Percentiles rank a stretch among this genome's conserved stretches.
These are phyloP conservation scores for Acacia concinna DNA, from an alignment of 331 rosid genomes.

Conservation along the genomic window DNA sequence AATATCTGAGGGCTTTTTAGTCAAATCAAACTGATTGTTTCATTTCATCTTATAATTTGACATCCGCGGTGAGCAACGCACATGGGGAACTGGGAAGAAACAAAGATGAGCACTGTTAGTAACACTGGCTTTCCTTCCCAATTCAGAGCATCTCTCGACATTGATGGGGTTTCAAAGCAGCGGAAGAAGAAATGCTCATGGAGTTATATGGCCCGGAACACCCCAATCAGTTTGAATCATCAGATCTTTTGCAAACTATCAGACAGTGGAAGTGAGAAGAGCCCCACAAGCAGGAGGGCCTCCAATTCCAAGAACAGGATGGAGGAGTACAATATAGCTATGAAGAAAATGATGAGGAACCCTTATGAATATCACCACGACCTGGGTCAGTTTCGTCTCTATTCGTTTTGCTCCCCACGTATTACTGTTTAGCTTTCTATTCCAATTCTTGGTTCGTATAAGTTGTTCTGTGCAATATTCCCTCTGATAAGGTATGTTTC, in stretches of 20 bases:
- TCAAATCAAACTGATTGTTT: constrained; percentile 31
- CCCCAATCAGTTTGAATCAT: constrained; percentile 16
- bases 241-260: constrained; percentile 51
- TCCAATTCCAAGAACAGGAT: constrained; percentile 49
- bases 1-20: constrained; percentile 40
- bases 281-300: constrained; percentile 33
- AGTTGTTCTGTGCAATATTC: constrained; percentile 5
- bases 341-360: constrained; percentile 91
- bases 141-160: constrained; percentile 39
- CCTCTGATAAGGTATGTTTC: background rate
- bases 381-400: constrained; percentile 65
- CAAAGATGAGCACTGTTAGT: constrained; percentile 44
- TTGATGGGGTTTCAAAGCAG: constrained; percentile 23
- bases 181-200: constrained; percentile 26
- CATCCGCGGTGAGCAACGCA: background rate
- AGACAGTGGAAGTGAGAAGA: constrained; percentile 58
- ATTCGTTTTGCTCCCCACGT: background rate
- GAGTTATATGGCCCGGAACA: constrained; percentile 28
- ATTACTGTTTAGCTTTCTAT: background rate
- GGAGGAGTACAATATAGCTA: constrained; percentile 82
- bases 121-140: constrained; percentile 40
- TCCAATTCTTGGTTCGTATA: background rate
- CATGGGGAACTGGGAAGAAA: constrained; percentile 19
- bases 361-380: constrained; percentile 97
- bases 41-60: background rate